A percentile compares a stretch with the other conserved stretches of the same genome.
Evolutionary conservation across 23 red algal species (phyloP).

Genomic region (Gracilaria gracilis): DNA sequence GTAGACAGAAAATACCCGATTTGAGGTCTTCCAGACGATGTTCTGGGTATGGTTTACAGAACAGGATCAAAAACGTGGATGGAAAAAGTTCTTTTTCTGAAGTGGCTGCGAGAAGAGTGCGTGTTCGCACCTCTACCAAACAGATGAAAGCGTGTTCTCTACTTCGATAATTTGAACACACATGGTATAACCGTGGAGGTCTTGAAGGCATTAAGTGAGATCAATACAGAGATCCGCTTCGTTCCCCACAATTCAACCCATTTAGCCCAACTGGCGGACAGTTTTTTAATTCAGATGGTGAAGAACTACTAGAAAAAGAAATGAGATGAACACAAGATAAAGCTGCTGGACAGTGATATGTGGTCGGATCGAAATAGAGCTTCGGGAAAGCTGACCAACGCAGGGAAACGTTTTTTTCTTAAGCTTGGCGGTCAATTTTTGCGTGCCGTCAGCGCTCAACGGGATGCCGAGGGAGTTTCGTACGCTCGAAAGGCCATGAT

Average conservation of each 20-base stretch:
- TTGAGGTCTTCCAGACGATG: conserved; percentile 20
- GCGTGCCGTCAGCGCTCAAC: not conserved
- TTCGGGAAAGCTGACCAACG: too few relatives aligned
- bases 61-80: conserved; percentile 32
- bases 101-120: conserved; percentile 21
- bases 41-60: not conserved
- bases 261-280: conserved; percentile 7
- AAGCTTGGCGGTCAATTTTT: not conserved
- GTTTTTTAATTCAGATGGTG: conserved; percentile 41
- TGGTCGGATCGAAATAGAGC: not conserved
- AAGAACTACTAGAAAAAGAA: not conserved
- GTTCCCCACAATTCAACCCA: too few relatives aligned
- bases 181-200: not conserved
- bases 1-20: conserved; percentile 1
- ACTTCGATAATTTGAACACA: not conserved
- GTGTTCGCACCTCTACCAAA: not conserved
- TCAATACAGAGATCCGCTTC: too few relatives aligned
- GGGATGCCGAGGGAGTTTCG: too few relatives aligned
- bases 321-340: conserved; percentile 18
- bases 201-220: not conserved
- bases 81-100: not conserved
- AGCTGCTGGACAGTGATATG: too few relatives aligned
- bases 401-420: conserved; percentile 1
- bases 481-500: too few relatives aligned
- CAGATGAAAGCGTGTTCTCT: not conserved